Evolutionary conservation across 805 yeast species (phyloP).

Genomic region (Cyberlindnera mrakii): DNA sequence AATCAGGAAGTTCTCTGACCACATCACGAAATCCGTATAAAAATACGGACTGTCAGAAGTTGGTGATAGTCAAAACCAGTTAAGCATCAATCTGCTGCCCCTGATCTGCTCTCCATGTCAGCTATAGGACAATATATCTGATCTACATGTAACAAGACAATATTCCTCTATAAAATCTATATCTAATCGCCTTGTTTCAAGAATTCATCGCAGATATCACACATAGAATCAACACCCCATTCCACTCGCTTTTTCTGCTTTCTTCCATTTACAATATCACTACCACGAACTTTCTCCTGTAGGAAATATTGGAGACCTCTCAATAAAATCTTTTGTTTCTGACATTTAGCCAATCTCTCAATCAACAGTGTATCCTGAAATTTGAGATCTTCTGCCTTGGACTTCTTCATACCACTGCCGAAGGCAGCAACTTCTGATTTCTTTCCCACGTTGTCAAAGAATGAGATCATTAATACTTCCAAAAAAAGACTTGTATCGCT

Average conservation of each 20-base stretch:
- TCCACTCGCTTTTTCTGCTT: slow-evolving; percentile 50
- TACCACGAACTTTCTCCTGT: slow-evolving; percentile 36
- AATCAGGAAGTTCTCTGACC: no score
- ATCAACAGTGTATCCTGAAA: slow-evolving; percentile 45
- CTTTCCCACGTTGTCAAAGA: slow-evolving; percentile 60
- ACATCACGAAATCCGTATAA: no score
- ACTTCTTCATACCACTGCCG: slow-evolving; percentile 26
- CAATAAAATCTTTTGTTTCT: slow-evolving; percentile 50
- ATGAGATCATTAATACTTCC: slow-evolving; percentile 65
- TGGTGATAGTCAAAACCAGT: no score
- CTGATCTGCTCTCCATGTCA: no score
- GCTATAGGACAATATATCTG: background rate
- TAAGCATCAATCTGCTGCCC: no score
- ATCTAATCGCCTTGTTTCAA: slow-evolving; percentile 14
- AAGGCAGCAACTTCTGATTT: slow-evolving; percentile 40
- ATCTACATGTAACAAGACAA: background rate
- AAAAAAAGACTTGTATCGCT: slow-evolving; percentile 60
- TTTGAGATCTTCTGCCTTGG: slow-evolving; percentile 28
- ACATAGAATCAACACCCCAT: slow-evolving; percentile 60
- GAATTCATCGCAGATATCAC: slow-evolving; percentile 47
- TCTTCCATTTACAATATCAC: slow-evolving; percentile 46
- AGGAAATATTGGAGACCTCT: slow-evolving; percentile 65
- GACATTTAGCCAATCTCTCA: slow-evolving; percentile 47
- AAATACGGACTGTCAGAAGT: no score
- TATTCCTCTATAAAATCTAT: background rate